A percentile compares a stretch with the other conserved stretches of the same genome.
phyloP scores from a whole-genome alignment of 768 basidiomycete species.

The Suillus occidentalis region DNA sequence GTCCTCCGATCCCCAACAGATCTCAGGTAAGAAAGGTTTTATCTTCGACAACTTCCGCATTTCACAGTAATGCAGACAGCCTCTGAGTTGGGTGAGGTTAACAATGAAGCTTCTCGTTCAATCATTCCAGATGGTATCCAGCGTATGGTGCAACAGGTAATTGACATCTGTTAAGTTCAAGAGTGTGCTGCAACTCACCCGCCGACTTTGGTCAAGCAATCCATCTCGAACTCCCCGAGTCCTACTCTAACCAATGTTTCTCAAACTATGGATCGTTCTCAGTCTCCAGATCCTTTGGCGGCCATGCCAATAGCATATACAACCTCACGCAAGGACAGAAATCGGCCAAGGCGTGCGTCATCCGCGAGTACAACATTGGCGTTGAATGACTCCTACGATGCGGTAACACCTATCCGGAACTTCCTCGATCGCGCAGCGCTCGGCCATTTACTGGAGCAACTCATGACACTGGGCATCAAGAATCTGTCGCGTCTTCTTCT shows the following conservation, averaged over 20 bases:
- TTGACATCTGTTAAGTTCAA: neutral
- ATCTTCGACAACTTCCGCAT: neutral
- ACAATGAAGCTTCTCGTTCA: neutral
- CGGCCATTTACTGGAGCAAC: neutral
- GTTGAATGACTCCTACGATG: neutral
- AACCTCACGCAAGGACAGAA: neutral
- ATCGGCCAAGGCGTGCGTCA: neutral
- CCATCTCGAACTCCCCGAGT: neutral
- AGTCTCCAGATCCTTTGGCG: neutral
- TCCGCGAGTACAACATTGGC: neutral
- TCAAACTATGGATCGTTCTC: neutral
- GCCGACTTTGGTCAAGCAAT: neutral
- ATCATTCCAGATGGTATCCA: neutral
- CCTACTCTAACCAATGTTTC: neutral
- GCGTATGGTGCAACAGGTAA: neutral
- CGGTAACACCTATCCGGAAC: neutral
- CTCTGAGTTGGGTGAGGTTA: neutral
- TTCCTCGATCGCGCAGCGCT: conserved; percentile 5
- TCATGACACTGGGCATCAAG: conserved; percentile 7
- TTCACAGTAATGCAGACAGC: neutral
- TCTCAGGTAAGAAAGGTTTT: neutral
- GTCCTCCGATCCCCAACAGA: neutral
- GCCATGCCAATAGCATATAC: no score
- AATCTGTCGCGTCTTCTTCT: neutral
- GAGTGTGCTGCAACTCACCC: neutral